Conservation (phyloP, 768 basidiomycete species). For the Auriscalpium microsporum region DNA sequence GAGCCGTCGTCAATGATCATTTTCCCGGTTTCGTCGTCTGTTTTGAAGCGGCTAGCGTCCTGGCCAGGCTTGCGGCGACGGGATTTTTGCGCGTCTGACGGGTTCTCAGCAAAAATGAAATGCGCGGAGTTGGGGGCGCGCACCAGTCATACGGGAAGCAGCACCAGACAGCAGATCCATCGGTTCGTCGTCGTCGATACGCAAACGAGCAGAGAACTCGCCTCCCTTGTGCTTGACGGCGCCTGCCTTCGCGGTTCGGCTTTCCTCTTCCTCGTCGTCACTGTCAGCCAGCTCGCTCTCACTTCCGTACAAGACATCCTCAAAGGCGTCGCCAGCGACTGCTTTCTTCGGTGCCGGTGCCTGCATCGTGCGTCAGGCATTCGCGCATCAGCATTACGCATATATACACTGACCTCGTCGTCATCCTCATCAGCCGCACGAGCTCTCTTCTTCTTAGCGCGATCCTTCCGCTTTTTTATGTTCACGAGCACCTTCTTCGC, state of each 20-base stretch:
- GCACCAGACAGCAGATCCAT: slow-evolving; percentile 89
- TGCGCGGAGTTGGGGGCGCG: slow-evolving; percentile 19
- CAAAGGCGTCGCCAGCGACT: slow-evolving; percentile 77
- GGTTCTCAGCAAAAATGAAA: neutral
- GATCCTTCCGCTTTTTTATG: slow-evolving; percentile 92
- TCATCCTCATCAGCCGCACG: slow-evolving; percentile 45
- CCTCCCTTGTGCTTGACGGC: slow-evolving; percentile 30
- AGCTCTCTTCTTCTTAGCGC: slow-evolving; percentile 83
- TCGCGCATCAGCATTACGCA: neutral
- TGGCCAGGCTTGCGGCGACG: slow-evolving; percentile 74
- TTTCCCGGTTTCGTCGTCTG: slow-evolving; percentile 73
- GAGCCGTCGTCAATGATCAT: slow-evolving; percentile 60
- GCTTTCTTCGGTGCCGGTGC: slow-evolving; percentile 35
- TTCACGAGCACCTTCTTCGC: slow-evolving; percentile 84
- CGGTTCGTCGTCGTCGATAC: slow-evolving; percentile 85
- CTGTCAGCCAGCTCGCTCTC: slow-evolving; percentile 82
- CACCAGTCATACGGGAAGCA: slow-evolving; percentile 61
- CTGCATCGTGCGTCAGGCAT: neutral
- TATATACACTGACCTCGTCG: slow-evolving; percentile 29
- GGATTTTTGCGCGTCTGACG: slow-evolving; percentile 34
- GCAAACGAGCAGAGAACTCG: slow-evolving; percentile 55
- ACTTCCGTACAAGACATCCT: slow-evolving; percentile 94
- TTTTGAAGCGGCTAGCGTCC: slow-evolving; percentile 82
- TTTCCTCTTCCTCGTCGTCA: slow-evolving; percentile 44
- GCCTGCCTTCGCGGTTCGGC: slow-evolving; percentile 19